phyloP scores from a whole-genome alignment of 495 filamentous ascomycete genomes.

The Hypoxylon cercidicola region DNA sequence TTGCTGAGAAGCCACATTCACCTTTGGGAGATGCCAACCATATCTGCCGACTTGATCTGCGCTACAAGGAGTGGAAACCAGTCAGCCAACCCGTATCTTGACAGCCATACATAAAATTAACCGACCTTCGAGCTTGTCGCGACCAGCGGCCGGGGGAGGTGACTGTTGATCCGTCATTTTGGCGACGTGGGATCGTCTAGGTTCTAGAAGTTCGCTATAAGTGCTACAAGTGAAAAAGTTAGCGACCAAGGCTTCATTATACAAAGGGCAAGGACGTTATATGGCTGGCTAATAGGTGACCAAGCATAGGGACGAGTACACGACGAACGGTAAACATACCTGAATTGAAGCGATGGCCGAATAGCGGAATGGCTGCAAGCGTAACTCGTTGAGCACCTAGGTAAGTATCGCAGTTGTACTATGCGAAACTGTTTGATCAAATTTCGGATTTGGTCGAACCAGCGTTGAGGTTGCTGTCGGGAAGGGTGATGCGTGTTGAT shows the following conservation, averaged over 20 bases:
- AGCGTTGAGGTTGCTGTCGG: conserved; percentile 8
- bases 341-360: conserved; percentile 1
- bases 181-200: background rate
- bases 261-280: background rate
- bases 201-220: conserved; percentile 2
- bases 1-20: conserved; percentile 1
- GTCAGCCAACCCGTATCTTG: conserved; percentile 28
- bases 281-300: background rate
- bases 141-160: conserved; percentile 34
- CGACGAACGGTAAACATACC: conserved; percentile 12
- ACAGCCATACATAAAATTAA: conserved; percentile 2
- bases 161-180: conserved; percentile 45
- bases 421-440: background rate
- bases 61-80: conserved; percentile 60
- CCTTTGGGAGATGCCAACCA: conserved; percentile 70
- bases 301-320: background rate
- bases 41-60: conserved; percentile 96
- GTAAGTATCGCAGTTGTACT: too few species aligned
- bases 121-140: conserved; percentile 48
- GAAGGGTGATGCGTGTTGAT: conserved; percentile 10
- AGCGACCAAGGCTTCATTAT: conserved; percentile 5
- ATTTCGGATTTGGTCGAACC: background rate
- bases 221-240: background rate
- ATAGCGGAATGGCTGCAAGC: background rate
- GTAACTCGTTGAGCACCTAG: too few species aligned